Evolutionary conservation across 371 early-diverging fungal genomes (phyloP), one percentile per base, ranked within the genome.

Genomic region (Parasitella parasitica): DNA sequence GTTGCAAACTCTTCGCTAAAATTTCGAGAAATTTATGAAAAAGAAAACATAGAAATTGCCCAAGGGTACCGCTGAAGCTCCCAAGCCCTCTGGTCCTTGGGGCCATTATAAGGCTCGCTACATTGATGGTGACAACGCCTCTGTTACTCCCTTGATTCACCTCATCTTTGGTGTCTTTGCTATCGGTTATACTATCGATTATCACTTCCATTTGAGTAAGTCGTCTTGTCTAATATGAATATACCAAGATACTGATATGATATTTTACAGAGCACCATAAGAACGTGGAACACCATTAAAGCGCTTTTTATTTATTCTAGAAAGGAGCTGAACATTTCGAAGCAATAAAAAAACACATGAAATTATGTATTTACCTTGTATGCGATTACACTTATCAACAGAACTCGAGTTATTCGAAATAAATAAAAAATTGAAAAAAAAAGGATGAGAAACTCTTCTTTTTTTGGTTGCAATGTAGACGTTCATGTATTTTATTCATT

Each of bases 191-290:
- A 77, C 77, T 71, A 83, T 86, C 50, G 86, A 86, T 71, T 86
- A 86, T 71, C 82, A 86, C 76, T 86, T 86, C 86, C 86, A 86
- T 81, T 80, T 86, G 82, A 86, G 85, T 85, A 85, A 71, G 81
- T 78, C n/a, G n/a, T n/a, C n/a, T n/a, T 24, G 38, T 46, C 27
- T 20, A n/a, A 4, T 15, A 28, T n/a, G 46, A 20, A 35, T 22
- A n/a, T n/a, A n/a, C n/a, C n/a, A n/a, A n/a, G n/a, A n/a, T 46
- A 16, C 52, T 43, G 12, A 18, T 16, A 55, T 24, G 13, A 38
- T 34, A 2, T 43, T 51, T 54, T 41, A 36, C 68, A 86, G 86
- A 86, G 81, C 86, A 86, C 80, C 86, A 86, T 83, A 86, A 86
- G 86, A 86, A 84, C 72, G 86, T 81, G 63, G 84, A 83, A 63